These are phyloP conservation scores for Geotrichum cucujoidarum DNA, from an alignment of 1,139 yeast species.

Conservation along the genomic window DNA sequence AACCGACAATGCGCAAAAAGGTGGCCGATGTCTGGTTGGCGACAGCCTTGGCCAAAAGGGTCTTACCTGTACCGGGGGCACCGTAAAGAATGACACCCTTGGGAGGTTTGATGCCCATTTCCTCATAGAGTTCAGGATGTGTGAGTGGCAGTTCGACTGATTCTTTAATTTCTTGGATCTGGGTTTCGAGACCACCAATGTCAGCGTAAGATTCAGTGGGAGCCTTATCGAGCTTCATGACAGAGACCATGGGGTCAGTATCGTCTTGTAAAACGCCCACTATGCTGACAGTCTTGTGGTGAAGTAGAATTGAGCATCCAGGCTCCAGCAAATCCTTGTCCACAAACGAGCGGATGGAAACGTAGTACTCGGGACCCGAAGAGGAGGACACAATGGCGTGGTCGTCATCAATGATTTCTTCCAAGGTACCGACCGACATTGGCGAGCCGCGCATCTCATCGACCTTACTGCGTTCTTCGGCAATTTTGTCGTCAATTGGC, in stretches of 20 bases:
- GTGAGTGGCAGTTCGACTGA: constrained; percentile 96
- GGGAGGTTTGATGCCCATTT: constrained; percentile 99
- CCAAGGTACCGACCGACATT: constrained; percentile 93
- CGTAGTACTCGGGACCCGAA: constrained; percentile 96
- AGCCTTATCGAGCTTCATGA: constrained; percentile 94
- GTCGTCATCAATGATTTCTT: constrained; percentile 95
- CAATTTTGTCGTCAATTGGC: constrained; percentile 95
- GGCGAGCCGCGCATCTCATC: constrained; percentile 97
- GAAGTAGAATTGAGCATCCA: constrained; percentile 93
- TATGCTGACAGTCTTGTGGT: constrained; percentile 89
- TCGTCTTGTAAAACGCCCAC: constrained; percentile 97
- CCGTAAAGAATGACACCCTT: constrained; percentile 98
- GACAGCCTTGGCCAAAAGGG: constrained; percentile 93
- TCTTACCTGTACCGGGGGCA: constrained; percentile 99
- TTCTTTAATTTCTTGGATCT: constrained; percentile 96
- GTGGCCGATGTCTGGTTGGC: constrained; percentile 98
- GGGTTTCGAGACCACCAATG: constrained; percentile 93
- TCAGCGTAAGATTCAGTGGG: constrained; percentile 97
- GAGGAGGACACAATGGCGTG: constrained; percentile 97
- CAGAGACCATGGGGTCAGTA: constrained; percentile 96
- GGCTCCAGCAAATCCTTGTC: constrained; percentile 95
- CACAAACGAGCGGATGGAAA: constrained; percentile 92
- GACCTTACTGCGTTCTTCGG: constrained; percentile 90
- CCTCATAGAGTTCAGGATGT: constrained; percentile 96
- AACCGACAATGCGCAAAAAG: constrained; percentile 91